Evolutionary conservation across 192 early-diverging fungal species (phyloP).

Genomic region (Endogone sp.): DNA sequence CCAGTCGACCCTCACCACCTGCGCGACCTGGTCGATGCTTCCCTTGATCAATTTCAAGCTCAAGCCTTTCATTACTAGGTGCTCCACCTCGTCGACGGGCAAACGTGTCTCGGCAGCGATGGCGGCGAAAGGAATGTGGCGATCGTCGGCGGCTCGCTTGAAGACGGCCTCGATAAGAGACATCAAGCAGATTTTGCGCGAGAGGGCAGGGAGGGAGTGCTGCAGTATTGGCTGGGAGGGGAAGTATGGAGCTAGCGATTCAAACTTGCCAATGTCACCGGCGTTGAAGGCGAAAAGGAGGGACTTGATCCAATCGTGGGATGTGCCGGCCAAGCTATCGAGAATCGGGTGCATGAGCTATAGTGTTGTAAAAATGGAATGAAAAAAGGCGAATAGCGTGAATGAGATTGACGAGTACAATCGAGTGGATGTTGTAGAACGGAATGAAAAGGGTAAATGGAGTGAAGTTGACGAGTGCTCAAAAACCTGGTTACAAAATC

Average conservation of each 20-base stretch:
- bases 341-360: slow-evolving; percentile 89
- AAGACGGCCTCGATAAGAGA: slow-evolving; percentile 95
- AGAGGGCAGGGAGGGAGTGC: slow-evolving; percentile 67
- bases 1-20: slow-evolving; percentile 88
- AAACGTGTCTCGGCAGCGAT: slow-evolving; percentile 84
- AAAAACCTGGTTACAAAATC: too few relatives aligned
- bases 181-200: slow-evolving; percentile 97
- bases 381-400: too few relatives aligned
- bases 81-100: slow-evolving; percentile 84
- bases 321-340: slow-evolving; percentile 69
- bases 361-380: too few relatives aligned
- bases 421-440: too few relatives aligned
- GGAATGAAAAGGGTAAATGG: too few relatives aligned
- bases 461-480: too few relatives aligned
- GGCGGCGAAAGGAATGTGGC: slow-evolving; percentile 72
- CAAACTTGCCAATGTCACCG: slow-evolving; percentile 92
- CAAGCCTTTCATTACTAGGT: slow-evolving; percentile 97
- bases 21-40: slow-evolving; percentile 93
- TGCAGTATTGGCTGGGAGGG: slow-evolving; percentile 75
- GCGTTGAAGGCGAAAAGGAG: slow-evolving; percentile 90
- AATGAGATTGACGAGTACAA: too few relatives aligned
- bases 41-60: slow-evolving; percentile 90
- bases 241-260: slow-evolving; percentile 71
- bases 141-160: slow-evolving; percentile 69
- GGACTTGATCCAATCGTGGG: slow-evolving; percentile 81